Evolutionary conservation across 2,329 filamentous ascomycete species (phyloP), one percentile per base, ranked within the genome.

Genomic region (Thielaviopsis cerberus): DNA sequence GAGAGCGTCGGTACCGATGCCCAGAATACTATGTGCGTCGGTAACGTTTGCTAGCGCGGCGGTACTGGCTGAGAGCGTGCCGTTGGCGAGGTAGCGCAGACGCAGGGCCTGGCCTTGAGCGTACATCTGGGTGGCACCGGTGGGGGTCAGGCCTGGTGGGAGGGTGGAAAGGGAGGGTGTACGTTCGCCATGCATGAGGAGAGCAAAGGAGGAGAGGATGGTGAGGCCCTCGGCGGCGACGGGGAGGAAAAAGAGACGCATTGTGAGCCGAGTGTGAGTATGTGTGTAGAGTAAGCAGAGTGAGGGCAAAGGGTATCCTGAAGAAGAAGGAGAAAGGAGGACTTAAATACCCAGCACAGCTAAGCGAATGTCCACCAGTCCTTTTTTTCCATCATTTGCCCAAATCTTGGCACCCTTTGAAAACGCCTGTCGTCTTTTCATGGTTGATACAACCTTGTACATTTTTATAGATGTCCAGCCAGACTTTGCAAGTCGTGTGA

Each of bases 101-200:
- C 76, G 73, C 53, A 81, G 72, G 13, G 73, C 65, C 0, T 65
- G 63, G 20, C 78, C 79, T 58, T 78, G 76, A 2, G 67, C 63
- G 59, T 68, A 67, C 62, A 80, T 69, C 65, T 81, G 78, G 59
- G 75, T 72, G 0, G 78, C 78, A 4, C 79, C 79, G 3, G 73
- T 63, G 0, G 78, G 75, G 1, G 78, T 80, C 25, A 82, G 67
- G 27, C 63, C 64, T 11, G 68, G 65, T 4, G 65, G 61, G 6
- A 65, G 59, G 3, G 64, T 48, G 15, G 66, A 65, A 1, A 67
- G 53, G 1, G 69, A 52, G 1, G 78, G 78, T 4, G 72, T 77
- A 48, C 71, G 75, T 64, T 82, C 78, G 63, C 79, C 79, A 63
- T 80, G 68, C 61, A 74, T 68, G 62, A 78, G 63, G 64, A 72